phyloP scores from a whole-genome alignment of 768 basidiomycete species.

The Podaxis rugospora region DNA sequence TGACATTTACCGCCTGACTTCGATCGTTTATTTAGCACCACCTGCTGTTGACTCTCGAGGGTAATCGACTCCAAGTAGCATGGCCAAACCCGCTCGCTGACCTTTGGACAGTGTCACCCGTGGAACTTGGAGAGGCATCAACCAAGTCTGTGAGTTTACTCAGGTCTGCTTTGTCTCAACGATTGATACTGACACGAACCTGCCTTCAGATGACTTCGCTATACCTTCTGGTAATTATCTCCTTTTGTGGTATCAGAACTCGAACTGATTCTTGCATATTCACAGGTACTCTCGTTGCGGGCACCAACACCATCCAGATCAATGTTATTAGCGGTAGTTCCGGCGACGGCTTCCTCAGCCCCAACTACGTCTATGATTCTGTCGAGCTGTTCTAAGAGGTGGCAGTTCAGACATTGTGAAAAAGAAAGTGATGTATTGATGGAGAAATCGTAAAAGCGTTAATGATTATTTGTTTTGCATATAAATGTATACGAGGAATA shows the following conservation, averaged over 20 bases:
- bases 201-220: slow-evolving; percentile 29
- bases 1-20: not conserved
- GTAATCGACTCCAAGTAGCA: slow-evolving; percentile 17
- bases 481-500: not conserved
- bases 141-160: slow-evolving; percentile 34
- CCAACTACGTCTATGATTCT: slow-evolving; percentile 42
- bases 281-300: slow-evolving; percentile 30
- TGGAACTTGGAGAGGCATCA: slow-evolving; percentile 47
- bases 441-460: not conserved
- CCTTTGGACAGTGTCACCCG: slow-evolving; percentile 34
- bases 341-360: slow-evolving; percentile 39
- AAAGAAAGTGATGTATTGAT: not conserved
- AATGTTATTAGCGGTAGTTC: slow-evolving; percentile 39
- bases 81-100: not conserved
- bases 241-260: not conserved
- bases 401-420: not conserved
- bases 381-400: slow-evolving; percentile 30
- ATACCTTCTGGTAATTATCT: slow-evolving; percentile 33
- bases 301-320: slow-evolving; percentile 39
- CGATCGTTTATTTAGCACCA: slow-evolving; percentile 24
- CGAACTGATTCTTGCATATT: not conserved
- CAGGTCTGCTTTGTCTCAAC: not conserved
- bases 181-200: not conserved
- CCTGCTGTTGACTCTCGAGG: slow-evolving; percentile 38
- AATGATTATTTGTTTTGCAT: not conserved